Percentiles rank a stretch among this genome's conserved stretches.
Evolutionary conservation across 129 eudicot genomes (phyloP).

Genomic region (Silybum marianum): DNA sequence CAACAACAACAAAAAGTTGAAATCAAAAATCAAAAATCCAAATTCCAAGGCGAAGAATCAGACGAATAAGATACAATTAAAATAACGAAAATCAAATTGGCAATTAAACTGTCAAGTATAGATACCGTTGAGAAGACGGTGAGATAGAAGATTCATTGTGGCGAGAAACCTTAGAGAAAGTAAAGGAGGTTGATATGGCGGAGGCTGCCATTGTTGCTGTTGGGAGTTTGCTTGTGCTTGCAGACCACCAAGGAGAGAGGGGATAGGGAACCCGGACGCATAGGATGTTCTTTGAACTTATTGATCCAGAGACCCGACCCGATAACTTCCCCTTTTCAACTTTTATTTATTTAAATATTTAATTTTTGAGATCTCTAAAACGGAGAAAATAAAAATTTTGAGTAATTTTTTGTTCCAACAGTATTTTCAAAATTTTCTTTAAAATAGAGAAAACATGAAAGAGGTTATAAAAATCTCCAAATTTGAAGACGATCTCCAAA

Average conservation of each 20-base stretch:
- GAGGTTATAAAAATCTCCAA: no score
- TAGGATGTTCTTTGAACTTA: background rate
- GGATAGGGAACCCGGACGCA: slow-evolving; percentile 6
- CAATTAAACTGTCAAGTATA: background rate
- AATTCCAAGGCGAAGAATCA: background rate
- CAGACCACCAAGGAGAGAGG: slow-evolving; percentile 8
- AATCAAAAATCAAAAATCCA: background rate
- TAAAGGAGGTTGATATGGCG: slow-evolving; percentile 52
- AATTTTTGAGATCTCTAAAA: no score
- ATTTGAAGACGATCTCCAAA: no score
- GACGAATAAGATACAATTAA: background rate
- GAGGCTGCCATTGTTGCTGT: slow-evolving; percentile 45
- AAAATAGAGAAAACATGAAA: no score
- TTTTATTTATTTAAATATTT: no score
- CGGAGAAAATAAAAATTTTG: no score
- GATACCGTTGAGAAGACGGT: slow-evolving; percentile 28
- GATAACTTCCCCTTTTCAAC: background rate
- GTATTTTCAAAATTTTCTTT: no score
- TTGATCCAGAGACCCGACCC: slow-evolving; percentile 29
- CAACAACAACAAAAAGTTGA: background rate
- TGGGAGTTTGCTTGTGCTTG: slow-evolving; percentile 15
- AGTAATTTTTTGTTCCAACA: no score
- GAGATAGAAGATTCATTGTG: slow-evolving; percentile 20
- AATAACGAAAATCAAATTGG: background rate
- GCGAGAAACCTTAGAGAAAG: slow-evolving; percentile 33